A percentile compares a stretch with the other conserved stretches of the same genome.
phyloP scores from a whole-genome alignment of 179 eudicot genomes.

The Silene vulgaris region DNA sequence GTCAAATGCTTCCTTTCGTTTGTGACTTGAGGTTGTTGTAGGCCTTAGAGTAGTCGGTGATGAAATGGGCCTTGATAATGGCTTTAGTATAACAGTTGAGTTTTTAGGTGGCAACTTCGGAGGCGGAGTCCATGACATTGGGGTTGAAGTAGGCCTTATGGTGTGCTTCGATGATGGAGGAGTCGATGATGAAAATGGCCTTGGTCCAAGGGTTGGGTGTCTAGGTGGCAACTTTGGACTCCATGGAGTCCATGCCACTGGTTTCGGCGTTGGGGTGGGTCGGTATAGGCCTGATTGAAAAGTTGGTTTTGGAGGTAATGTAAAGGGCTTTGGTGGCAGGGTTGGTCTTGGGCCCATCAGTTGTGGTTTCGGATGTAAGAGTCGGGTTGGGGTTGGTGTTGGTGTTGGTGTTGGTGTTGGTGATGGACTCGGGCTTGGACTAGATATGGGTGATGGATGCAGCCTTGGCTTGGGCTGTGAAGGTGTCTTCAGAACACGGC shows the following conservation, averaged over 20 bases:
- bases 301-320: constrained; percentile 6
- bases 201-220: neutral
- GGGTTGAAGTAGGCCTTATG: too few species aligned
- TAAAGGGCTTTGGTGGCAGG: constrained; percentile 7
- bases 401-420: neutral
- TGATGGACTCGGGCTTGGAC: neutral
- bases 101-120: too few species aligned
- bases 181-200: neutral
- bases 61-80: neutral
- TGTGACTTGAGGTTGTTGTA: constrained; percentile 11
- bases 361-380: neutral
- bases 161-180: too few species aligned
- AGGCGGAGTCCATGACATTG: too few species aligned
- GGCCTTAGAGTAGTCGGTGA: constrained; percentile 13
- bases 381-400: neutral
- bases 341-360: constrained; percentile 8
- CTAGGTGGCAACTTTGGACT: too few species aligned
- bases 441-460: neutral
- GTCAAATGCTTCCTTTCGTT: constrained; percentile 31
- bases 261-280: neutral
- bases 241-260: neutral
- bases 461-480: constrained; percentile 7
- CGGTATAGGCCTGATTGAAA: neutral
- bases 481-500: neutral
- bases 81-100: too few species aligned